Conservation (phyloP, 208 protist species). For the Endotrypanum monterogeii region DNA sequence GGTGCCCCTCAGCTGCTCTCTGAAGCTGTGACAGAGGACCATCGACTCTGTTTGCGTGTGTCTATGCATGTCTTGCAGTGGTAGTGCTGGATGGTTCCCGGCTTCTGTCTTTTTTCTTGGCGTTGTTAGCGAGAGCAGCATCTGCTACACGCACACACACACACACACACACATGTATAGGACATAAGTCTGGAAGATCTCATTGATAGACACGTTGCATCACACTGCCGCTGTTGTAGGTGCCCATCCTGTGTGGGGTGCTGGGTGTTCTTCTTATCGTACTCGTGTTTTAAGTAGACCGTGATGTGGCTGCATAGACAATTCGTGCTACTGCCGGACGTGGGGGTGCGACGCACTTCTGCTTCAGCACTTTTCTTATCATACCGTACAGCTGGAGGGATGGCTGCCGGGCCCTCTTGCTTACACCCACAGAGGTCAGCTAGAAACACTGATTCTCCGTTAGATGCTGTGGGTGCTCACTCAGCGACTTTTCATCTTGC, state of each 20-base stretch:
- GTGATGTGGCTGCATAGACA: conserved; percentile 6
- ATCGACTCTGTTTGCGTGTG: background rate
- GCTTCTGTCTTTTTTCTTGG: background rate
- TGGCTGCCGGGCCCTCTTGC: background rate
- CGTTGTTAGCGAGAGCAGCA: background rate
- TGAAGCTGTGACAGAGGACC: background rate
- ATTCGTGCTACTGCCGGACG: background rate
- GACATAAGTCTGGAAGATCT: background rate
- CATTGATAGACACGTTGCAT: background rate
- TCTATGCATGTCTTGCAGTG: background rate
- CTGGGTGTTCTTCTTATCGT: background rate
- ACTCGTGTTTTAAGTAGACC: background rate
- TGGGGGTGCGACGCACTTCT: background rate
- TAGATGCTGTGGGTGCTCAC: background rate
- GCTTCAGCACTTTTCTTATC: background rate
- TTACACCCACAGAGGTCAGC: background rate
- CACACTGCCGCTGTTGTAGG: background rate
- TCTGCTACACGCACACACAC: too few species aligned
- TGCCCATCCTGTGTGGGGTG: background rate
- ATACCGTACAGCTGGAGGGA: background rate
- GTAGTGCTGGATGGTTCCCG: background rate
- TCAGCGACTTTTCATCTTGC: background rate
- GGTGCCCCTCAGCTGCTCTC: background rate
- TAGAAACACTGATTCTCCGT: background rate
- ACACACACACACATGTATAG: background rate